These are phyloP conservation scores for Amoeboaphelidium occidentale DNA, from an alignment of 371 early-diverging fungal genomes.

Conservation along the genomic window DNA sequence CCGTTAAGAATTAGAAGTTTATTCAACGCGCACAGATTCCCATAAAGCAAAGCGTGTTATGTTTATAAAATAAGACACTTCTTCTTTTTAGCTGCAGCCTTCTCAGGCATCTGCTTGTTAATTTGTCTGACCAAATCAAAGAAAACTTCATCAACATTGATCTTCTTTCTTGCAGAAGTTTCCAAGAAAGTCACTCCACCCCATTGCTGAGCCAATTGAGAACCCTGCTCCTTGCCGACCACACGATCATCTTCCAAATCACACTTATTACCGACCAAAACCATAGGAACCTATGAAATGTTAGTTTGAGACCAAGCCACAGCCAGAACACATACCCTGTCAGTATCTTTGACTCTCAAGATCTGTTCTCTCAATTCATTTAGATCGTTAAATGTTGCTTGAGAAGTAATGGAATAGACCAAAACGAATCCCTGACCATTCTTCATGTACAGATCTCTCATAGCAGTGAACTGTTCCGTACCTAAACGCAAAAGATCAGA, in stretches of 20 bases:
- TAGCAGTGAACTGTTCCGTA: slow-evolving; percentile 68
- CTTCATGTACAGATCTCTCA: slow-evolving; percentile 76
- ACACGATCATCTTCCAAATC: slow-evolving; percentile 52
- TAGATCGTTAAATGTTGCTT: slow-evolving; percentile 53
- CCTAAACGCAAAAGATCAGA: slow-evolving; percentile 9
- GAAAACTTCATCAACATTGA: slow-evolving; percentile 53
- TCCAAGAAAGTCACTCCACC: slow-evolving; percentile 47
- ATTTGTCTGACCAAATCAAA: slow-evolving; percentile 28
- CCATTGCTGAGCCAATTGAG: slow-evolving; percentile 35
- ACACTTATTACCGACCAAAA: slow-evolving; percentile 62
- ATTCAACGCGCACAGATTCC: background rate
- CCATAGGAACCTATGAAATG: slow-evolving; percentile 45
- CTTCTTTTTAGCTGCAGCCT: slow-evolving; percentile 8
- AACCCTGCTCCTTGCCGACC: slow-evolving; percentile 37
- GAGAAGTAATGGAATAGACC: slow-evolving; percentile 60
- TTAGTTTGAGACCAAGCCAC: background rate
- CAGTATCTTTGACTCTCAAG: slow-evolving; percentile 48
- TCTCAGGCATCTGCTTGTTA: slow-evolving; percentile 25
- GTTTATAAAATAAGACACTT: slow-evolving; percentile 6
- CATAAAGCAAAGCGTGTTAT: background rate
- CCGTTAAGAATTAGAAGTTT: background rate
- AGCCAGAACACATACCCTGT: slow-evolving; percentile 27
- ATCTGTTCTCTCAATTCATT: slow-evolving; percentile 50
- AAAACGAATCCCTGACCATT: slow-evolving; percentile 69
- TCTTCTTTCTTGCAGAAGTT: slow-evolving; percentile 55